Conservation (phyloP, 202 grass and related monocot genomes). For the Schoenoplectus tabernaemontani region DNA sequence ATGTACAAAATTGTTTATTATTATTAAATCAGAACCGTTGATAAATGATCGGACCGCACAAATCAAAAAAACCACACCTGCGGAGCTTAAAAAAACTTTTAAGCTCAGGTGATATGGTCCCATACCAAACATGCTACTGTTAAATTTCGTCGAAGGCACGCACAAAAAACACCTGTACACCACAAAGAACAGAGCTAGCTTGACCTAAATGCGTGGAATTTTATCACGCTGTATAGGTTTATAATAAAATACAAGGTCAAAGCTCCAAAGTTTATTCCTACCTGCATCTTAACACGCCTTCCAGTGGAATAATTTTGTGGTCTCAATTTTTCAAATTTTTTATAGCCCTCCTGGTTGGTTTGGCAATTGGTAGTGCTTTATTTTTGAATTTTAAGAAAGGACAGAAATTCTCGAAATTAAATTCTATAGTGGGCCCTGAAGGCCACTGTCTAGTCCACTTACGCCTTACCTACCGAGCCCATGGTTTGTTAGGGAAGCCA, state of each 20-base stretch:
- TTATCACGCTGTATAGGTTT: no score
- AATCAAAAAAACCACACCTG: no score
- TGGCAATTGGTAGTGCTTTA: neutral
- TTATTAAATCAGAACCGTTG: no score
- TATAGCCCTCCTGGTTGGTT: neutral
- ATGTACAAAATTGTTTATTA: no score
- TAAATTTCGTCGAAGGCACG: neutral
- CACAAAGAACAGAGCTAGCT: neutral
- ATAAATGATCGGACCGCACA: no score
- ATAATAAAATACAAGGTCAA: neutral
- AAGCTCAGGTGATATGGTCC: no score
- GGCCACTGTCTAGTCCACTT: neutral
- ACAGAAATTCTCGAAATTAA: neutral
- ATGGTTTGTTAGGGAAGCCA: neutral
- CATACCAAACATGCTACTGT: neutral
- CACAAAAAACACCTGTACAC: neutral
- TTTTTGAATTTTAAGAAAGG: neutral
- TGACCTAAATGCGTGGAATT: neutral
- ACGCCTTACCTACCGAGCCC: slow-evolving; percentile 7
- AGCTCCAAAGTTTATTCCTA: no score
- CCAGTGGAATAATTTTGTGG: neutral
- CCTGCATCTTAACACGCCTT: neutral
- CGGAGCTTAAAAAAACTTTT: no score
- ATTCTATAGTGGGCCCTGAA: neutral
- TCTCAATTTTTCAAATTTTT: neutral